Percentiles rank a stretch among this genome's conserved stretches.
Conservation (phyloP, 306 rosid species). For the Heteromeles arbutifolia region DNA sequence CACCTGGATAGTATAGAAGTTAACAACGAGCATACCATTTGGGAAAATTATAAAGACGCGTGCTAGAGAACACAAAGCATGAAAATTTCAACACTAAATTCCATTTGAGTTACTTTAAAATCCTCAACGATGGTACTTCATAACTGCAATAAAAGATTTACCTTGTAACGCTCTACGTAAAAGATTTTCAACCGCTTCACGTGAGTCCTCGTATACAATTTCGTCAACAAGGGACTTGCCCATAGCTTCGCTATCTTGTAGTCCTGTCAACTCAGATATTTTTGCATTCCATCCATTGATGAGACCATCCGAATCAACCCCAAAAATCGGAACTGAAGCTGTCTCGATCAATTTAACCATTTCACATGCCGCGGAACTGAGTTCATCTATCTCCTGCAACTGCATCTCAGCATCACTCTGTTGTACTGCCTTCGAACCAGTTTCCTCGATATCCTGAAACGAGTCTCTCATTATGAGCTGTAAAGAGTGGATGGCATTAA, state of each 20-base stretch:
- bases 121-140: not conserved
- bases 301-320: constrained; percentile 55
- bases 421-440: constrained; percentile 30
- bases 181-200: constrained; percentile 30
- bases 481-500: constrained; percentile 70
- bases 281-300: constrained; percentile 84
- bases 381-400: constrained; percentile 36
- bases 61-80: not conserved
- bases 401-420: constrained; percentile 26
- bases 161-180: constrained; percentile 60
- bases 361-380: constrained; percentile 70
- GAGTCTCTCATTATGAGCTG: constrained; percentile 75
- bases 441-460: constrained; percentile 28
- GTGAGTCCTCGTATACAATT: constrained; percentile 51
- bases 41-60: not conserved
- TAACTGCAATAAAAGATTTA: constrained; percentile 19
- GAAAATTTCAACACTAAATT: not conserved
- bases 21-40: not conserved
- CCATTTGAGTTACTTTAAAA: not conserved
- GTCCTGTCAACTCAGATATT: constrained; percentile 59
- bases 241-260: constrained; percentile 43
- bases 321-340: constrained; percentile 76
- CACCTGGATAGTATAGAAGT: constrained; percentile 36
- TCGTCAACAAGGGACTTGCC: constrained; percentile 69
- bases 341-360: constrained; percentile 87